Evolutionary conservation across 148 eudicot species (phyloP).

Genomic region (Camellia japonica): DNA sequence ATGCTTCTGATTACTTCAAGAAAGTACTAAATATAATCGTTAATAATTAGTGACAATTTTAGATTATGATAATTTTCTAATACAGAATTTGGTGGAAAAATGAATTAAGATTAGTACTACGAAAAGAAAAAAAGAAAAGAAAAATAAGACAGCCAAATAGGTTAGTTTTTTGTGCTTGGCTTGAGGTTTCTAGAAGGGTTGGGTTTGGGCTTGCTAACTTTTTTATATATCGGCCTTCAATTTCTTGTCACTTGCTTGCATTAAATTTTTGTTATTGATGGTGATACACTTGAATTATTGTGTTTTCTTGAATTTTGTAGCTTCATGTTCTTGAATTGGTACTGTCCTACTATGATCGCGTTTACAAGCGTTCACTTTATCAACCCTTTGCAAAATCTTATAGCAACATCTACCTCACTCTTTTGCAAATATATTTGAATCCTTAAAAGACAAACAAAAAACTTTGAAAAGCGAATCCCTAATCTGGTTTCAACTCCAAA

Average conservation of each 20-base stretch:
- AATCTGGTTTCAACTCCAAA: too few species aligned
- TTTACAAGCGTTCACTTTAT: slow-evolving; percentile 67
- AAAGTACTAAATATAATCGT: not conserved
- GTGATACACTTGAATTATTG: not conserved
- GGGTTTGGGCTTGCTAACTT: not conserved
- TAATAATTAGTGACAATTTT: not conserved
- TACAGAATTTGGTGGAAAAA: not conserved
- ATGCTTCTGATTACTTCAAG: not conserved
- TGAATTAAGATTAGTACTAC: not conserved
- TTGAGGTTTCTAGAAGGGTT: slow-evolving; percentile 2
- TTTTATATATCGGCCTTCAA: not conserved
- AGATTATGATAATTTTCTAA: not conserved
- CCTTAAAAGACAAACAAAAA: too few species aligned
- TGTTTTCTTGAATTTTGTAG: slow-evolving; percentile 37
- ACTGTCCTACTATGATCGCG: slow-evolving; percentile 85
- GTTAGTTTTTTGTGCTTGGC: not conserved
- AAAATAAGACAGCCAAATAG: not conserved
- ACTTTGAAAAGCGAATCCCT: too few species aligned
- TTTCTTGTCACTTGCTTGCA: slow-evolving; percentile 6
- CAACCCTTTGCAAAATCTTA: too few species aligned
- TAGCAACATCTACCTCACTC: too few species aligned
- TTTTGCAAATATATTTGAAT: too few species aligned
- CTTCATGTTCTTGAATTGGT: slow-evolving; percentile 94
- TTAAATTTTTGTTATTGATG: not conserved
- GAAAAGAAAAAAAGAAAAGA: not conserved